phyloP scores from a whole-genome alignment of 192 early-diverging fungal genomes.

The Podila epigama region DNA sequence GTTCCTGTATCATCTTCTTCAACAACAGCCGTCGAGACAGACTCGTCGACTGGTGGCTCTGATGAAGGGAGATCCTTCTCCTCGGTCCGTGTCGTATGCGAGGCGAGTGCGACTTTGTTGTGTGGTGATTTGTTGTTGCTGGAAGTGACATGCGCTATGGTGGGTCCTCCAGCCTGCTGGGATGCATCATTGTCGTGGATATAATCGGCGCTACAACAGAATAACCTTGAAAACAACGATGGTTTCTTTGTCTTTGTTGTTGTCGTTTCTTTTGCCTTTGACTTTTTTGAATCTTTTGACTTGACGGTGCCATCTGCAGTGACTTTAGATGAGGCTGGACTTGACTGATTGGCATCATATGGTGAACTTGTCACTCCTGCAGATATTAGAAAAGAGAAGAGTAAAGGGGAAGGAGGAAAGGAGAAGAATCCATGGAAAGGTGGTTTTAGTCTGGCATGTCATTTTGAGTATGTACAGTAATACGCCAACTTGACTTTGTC shows the following conservation, averaged over 20 bases:
- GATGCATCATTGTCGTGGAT: slow-evolving; percentile 34
- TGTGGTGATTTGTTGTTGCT: neutral
- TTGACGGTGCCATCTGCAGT: slow-evolving; percentile 13
- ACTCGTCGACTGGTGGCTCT: neutral
- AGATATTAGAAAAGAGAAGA: neutral
- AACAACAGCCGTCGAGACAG: neutral
- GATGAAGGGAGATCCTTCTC: neutral
- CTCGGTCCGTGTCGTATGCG: no score
- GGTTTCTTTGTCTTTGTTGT: slow-evolving; percentile 38
- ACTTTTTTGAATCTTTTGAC: no score
- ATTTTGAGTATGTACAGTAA: neutral
- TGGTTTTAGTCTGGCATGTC: neutral
- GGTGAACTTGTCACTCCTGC: slow-evolving; percentile 8
- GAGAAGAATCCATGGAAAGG: neutral
- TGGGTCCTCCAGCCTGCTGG: neutral
- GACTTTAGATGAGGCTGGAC: neutral
- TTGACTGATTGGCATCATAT: no score
- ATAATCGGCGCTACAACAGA: slow-evolving; percentile 49
- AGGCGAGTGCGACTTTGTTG: no score
- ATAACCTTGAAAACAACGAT: slow-evolving; percentile 34
- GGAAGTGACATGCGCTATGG: slow-evolving; percentile 18
- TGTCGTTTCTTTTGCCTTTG: slow-evolving; percentile 25
- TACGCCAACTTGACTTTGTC: no score
- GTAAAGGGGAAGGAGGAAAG: neutral
- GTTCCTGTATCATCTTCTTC: neutral